Evolutionary conservation across 768 basidiomycete genomes (phyloP).

Genomic region (Leccinellum rugosiceps): DNA sequence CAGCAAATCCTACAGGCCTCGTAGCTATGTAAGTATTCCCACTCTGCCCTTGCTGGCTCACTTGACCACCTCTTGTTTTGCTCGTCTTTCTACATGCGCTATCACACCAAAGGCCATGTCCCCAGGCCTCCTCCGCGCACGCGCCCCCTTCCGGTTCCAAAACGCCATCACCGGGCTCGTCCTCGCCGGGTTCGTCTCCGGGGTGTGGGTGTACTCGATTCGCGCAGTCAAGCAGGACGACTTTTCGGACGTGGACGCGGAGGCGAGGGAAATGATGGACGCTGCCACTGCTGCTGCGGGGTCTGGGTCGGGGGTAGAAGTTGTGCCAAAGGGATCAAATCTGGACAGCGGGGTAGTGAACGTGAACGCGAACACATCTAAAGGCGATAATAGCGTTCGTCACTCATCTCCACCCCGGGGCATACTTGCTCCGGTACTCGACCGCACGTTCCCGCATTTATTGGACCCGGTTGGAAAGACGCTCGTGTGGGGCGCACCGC

Average conservation of each 20-base stretch:
- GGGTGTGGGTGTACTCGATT: slow-evolving; percentile 91
- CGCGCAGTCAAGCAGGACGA: slow-evolving; percentile 91
- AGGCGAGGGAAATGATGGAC: slow-evolving; percentile 59
- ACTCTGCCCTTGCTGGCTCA: not conserved
- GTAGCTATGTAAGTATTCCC: slow-evolving; percentile 31
- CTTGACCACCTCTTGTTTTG: not conserved
- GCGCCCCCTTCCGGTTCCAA: slow-evolving; percentile 73
- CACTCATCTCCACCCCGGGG: slow-evolving; percentile 35
- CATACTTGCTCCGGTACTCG: slow-evolving; percentile 42
- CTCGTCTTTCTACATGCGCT: not conserved
- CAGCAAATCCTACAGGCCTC: slow-evolving; percentile 37
- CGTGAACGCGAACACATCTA: not conserved
- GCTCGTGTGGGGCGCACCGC: slow-evolving; percentile 70
- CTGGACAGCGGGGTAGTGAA: not conserved
- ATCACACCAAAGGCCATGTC: slow-evolving; percentile 60
- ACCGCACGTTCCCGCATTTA: slow-evolving; percentile 45
- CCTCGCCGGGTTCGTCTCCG: slow-evolving; percentile 71
- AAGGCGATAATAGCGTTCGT: not conserved
- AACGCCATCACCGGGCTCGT: slow-evolving; percentile 77
- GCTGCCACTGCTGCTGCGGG: not conserved
- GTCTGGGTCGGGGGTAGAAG: not conserved
- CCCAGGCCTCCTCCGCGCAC: slow-evolving; percentile 80
- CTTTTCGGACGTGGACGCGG: slow-evolving; percentile 83
- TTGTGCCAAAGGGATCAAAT: not conserved
- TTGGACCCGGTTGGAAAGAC: slow-evolving; percentile 63